These are phyloP conservation scores for Miscanthus lutarioriparius DNA, from an alignment of 176 grass and related monocot genomes.

Conservation along the genomic window DNA sequence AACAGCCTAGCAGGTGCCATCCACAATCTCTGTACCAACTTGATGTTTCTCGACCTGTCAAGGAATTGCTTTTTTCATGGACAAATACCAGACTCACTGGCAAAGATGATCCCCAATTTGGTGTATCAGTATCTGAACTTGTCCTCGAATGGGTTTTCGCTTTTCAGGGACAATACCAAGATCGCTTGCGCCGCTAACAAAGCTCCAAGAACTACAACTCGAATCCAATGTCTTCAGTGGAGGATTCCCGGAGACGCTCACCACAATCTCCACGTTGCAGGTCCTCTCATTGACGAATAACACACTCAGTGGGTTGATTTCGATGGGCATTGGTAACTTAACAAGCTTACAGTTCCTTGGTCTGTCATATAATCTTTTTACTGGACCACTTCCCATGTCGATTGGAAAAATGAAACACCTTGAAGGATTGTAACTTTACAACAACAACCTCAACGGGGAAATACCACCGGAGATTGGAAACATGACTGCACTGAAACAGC, in stretches of 20 bases:
- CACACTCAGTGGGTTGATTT: background rate
- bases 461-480: slow-evolving; percentile 20
- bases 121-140: no score
- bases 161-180: background rate
- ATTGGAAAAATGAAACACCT: slow-evolving; percentile 21
- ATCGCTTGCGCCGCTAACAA: no score
- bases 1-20: slow-evolving; percentile 49
- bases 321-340: background rate
- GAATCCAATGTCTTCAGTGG: no score
- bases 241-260: no score
- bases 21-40: background rate
- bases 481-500: background rate
- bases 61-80: no score
- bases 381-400: slow-evolving; percentile 10
- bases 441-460: background rate
- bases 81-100: no score
- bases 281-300: no score
- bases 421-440: no score
- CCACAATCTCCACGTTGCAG: background rate
- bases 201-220: no score
- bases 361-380: background rate
- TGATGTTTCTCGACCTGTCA: no score
- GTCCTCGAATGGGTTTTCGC: no score
- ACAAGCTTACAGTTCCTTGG: background rate
- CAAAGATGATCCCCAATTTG: no score